Base-by-base conservation (phyloP, 1,139 yeast species). In the Saccharomyces hybrid region DNA sequence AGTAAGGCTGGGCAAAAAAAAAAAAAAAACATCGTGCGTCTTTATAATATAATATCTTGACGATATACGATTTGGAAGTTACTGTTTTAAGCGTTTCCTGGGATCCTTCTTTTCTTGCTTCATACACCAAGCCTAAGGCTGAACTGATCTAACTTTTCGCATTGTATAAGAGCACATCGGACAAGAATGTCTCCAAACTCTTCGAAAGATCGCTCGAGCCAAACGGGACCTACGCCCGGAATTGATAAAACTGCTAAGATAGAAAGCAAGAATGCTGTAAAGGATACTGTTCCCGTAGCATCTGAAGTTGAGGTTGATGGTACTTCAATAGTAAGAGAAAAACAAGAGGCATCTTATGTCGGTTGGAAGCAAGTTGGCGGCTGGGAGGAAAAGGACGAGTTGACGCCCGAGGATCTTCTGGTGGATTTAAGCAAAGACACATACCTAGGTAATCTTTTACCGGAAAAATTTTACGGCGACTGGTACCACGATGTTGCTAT, bases 321-420 rank as follows among this genome's bases (percentile, higher is more conserved):
- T 16, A 38, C 44, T 5, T 38, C 25, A 16, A 38, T 16, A 38
- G 44, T 6, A 41, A 76, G 93, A 67, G 70, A 74, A 49, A 71
- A 84, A 1, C 81, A 76, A 7, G 82, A 80, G 31, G 87, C 93
- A 1, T 78, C 90, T 0, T 84, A 78, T 65, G 77, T 89, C 55
- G 98, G 98, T 23, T 91, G 98, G 98, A 88, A 85, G 68, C 96
- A 91, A 71, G 91, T 88, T 50, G 93, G 95, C 14, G 88, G 90
- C 25, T 91, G 88, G 85, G 88, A 83, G 64, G 82, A 82, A 55
- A 79, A 79, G 38, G 90, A 85, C 66, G 74, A 73, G 1, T 73
- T 88, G 59, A 81, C 85, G 1, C 72, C 76, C 11, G 87, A 84
- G 47, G 95, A 88, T 65, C 89, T 86, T 61, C 76, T 85, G 56